Evolutionary conservation across 2,329 filamentous ascomycete genomes (phyloP), one percentile per base, ranked within the genome.

Genomic region (Lecanicillium sp.): DNA sequence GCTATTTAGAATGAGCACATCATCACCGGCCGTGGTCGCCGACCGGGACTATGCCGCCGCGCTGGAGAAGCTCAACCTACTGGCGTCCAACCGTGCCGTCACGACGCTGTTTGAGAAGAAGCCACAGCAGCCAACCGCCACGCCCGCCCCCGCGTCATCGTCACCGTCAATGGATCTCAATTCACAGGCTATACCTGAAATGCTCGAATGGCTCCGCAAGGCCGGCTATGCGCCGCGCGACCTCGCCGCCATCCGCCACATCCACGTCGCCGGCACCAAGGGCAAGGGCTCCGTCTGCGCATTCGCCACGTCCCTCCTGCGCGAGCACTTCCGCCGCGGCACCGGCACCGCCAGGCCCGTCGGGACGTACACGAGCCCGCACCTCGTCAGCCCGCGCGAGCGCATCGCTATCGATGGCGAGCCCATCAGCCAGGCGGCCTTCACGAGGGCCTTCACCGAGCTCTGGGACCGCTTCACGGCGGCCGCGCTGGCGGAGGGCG

Each of bases 251-350:
- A 65, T 77, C 44, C 67, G 66, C 14, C 75, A 74, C 55, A 81
- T 97, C 52, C 91, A 97, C 62, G 82, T 97, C 38, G 87, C 91
- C 1, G 91, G 91, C 11, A 96, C 90, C 4, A 97, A 96, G 65
- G 91, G 91, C 51, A 97, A 96, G 65, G 90, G 90, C 33, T 93
- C 87, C 2, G 90, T 89, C 1, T 88, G 86, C 55, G 86, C 90
- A 9, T 91, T 90, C 63, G 78, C 89, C 17, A 88, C 89, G 12
- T 83, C 83, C 2, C 87, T 95, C 53, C 72, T 95, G n/a, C 69
- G 74, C 3, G 70, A 58, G 50, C 65, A 69, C 37, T 65, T 48
- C 52, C 21, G 6, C 8, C 10, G 2, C 4, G 20, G 20, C 12
- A n/a, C 10, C 33, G 26, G 29, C 8, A 2, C 11, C 8, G 26